Percentiles rank a stretch among this genome's conserved stretches.
phyloP scores from a whole-genome alignment of 805 yeast species.

The Yamadazyma takamatsuzukensis region DNA sequence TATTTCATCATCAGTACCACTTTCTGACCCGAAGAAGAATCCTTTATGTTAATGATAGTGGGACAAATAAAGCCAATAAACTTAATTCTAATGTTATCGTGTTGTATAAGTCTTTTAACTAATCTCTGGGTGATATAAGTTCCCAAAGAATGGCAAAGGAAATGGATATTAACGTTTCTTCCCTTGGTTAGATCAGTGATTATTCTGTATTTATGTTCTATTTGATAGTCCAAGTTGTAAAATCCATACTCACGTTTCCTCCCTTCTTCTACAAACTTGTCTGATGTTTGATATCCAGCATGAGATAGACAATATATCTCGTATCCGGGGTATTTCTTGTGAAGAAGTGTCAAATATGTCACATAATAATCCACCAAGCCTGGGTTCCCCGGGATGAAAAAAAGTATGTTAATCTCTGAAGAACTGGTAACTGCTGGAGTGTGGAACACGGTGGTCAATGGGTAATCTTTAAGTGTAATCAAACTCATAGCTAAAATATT shows the following conservation, averaged over 20 bases:
- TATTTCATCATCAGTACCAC: constrained; percentile 22
- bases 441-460: constrained; percentile 28
- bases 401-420: constrained; percentile 31
- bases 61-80: constrained; percentile 67
- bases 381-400: constrained; percentile 76
- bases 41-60: constrained; percentile 60
- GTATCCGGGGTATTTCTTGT: constrained; percentile 37
- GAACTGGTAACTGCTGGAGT: constrained; percentile 16
- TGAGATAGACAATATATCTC: constrained; percentile 64
- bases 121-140: constrained; percentile 59
- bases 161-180: constrained; percentile 31
- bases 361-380: constrained; percentile 65
- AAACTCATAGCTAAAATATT: constrained; percentile 9
- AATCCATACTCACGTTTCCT: constrained; percentile 13
- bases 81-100: constrained; percentile 16
- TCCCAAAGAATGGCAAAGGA: constrained; percentile 74
- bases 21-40: constrained; percentile 30
- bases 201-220: constrained; percentile 54
- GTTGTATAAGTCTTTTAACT: constrained; percentile 21
- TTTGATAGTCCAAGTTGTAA: constrained; percentile 50
- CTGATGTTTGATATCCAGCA: constrained; percentile 48
- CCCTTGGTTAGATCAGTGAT: constrained; percentile 31
- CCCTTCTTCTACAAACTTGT: constrained; percentile 18
- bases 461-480: constrained; percentile 14
- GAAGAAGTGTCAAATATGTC: constrained; percentile 46